These are phyloP conservation scores for Microbotryum lychnidis-dioicae DNA, from an alignment of 1,284 basidiomycete species.

Conservation along the genomic window DNA sequence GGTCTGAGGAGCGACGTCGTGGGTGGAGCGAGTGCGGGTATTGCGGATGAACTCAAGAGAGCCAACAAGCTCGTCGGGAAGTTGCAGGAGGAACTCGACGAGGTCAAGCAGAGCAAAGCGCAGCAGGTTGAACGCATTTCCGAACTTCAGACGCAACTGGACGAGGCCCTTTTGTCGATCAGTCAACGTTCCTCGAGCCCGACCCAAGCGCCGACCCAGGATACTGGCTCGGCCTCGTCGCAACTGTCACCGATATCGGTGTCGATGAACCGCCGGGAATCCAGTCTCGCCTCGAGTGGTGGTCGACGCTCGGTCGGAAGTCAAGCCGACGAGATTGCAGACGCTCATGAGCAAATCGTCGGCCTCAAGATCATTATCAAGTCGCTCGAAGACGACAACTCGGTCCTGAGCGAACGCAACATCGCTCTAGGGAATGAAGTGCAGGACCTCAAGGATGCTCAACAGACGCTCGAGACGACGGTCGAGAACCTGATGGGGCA, in stretches of 20 bases:
- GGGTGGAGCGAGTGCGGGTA: constrained; percentile 2
- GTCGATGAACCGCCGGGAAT: background rate
- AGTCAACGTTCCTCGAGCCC: background rate
- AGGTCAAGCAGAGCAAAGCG: constrained; percentile 19
- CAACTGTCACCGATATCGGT: background rate
- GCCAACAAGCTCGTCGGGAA: constrained; percentile 42
- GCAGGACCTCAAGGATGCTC: constrained; percentile 51
- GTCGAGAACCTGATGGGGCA: constrained; percentile 48
- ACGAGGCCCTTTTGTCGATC: background rate
- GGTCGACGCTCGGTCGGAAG: constrained; percentile 19
- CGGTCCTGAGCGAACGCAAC: constrained; percentile 54
- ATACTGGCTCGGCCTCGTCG: background rate
- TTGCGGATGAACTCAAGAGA: constrained; percentile 30
- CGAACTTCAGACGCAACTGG: background rate
- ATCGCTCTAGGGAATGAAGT: constrained; percentile 57
- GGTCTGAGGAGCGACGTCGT: constrained; percentile 56
- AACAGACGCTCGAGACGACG: constrained; percentile 60
- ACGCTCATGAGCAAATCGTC: constrained; percentile 33
- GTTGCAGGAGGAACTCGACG: constrained; percentile 43
- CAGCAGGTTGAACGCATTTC: constrained; percentile 17
- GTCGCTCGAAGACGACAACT: constrained; percentile 73
- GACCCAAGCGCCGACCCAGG: background rate
- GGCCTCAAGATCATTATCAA: constrained; percentile 55
- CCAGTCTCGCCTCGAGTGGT: background rate
- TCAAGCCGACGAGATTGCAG: constrained; percentile 24